Percentiles rank a stretch among this genome's conserved stretches.
phyloP scores from a whole-genome alignment of 2,329 filamentous ascomycete species.

The Hypomyces rosellus region DNA sequence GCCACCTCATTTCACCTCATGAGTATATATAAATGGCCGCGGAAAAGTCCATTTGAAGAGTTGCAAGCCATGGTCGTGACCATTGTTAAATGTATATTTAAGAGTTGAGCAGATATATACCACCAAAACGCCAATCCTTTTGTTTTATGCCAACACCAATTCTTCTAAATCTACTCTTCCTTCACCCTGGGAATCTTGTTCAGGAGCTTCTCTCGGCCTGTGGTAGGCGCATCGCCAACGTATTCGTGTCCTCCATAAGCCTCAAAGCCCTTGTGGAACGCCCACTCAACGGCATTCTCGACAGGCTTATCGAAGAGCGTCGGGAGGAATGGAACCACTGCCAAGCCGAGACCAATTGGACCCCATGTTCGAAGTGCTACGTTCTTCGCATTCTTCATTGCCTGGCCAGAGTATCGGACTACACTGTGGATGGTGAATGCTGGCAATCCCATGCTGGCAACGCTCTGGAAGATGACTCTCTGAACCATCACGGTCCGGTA shows the following conservation, averaged over 20 bases:
- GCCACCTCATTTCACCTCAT: too few species aligned
- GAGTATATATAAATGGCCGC: too few species aligned
- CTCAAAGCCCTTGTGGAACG: conserved; percentile 77
- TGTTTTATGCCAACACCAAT: background rate
- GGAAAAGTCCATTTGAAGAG: background rate
- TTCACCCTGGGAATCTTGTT: conserved; percentile 40
- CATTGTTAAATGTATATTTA: background rate
- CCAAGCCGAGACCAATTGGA: conserved; percentile 77
- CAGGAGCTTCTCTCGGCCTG: conserved; percentile 41
- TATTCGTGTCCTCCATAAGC: conserved; percentile 57
- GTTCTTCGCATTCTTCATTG: conserved; percentile 80
- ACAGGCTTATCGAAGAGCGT: conserved; percentile 87
- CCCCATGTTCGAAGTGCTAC: conserved; percentile 71
- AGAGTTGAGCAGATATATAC: conserved; percentile 2
- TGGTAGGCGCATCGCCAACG: conserved; percentile 49
- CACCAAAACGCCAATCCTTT: conserved; percentile 1
- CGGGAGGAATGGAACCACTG: conserved; percentile 76
- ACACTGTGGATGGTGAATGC: conserved; percentile 92
- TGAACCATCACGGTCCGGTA: conserved; percentile 88
- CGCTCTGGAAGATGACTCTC: conserved; percentile 78
- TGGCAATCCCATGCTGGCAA: conserved; percentile 90
- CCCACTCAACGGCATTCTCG: conserved; percentile 84
- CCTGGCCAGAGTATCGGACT: conserved; percentile 78
- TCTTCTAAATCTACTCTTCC: conserved; percentile 27
- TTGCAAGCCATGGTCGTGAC: background rate